These are phyloP conservation scores for Hypoxylon rickii DNA, from an alignment of 495 filamentous ascomycete genomes.

Conservation along the genomic window DNA sequence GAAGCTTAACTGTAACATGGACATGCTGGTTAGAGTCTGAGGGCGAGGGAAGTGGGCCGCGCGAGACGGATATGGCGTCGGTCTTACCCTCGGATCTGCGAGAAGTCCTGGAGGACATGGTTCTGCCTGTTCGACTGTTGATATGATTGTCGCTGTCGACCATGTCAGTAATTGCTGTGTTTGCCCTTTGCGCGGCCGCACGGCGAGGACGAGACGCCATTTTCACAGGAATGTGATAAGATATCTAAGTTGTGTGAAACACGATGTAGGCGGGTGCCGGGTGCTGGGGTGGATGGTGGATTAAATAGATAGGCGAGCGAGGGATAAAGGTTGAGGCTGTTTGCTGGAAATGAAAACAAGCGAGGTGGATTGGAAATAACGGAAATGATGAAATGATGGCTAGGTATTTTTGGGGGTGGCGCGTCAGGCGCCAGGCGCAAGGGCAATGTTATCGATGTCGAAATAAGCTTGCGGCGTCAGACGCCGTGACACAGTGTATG, in stretches of 20 bases:
- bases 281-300: constrained; percentile 7
- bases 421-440: constrained; percentile 22
- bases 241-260: constrained; percentile 3
- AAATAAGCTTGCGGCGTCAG: constrained; percentile 33
- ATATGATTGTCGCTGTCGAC: constrained; percentile 53
- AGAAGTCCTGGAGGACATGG: constrained; percentile 54
- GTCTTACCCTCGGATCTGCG: constrained; percentile 53
- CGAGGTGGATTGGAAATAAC: too few species aligned
- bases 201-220: constrained; percentile 52
- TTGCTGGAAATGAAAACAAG: background rate
- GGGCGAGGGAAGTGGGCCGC: constrained; percentile 58
- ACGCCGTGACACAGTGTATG: constrained; percentile 33
- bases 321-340: background rate
- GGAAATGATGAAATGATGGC: too few species aligned
- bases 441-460: constrained; percentile 19
- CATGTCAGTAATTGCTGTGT: constrained; percentile 55
- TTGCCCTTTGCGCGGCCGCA: constrained; percentile 54
- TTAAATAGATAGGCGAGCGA: constrained; percentile 10
- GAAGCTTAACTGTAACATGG: constrained; percentile 82
- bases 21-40: constrained; percentile 66
- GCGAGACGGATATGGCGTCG: constrained; percentile 56
- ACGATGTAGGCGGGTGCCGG: background rate
- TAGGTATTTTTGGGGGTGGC: constrained; percentile 25
- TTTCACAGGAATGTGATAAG: constrained; percentile 15
- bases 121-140: constrained; percentile 41